Base-by-base conservation (phyloP, 306 rosid species). In the Myrica gale region DNA sequence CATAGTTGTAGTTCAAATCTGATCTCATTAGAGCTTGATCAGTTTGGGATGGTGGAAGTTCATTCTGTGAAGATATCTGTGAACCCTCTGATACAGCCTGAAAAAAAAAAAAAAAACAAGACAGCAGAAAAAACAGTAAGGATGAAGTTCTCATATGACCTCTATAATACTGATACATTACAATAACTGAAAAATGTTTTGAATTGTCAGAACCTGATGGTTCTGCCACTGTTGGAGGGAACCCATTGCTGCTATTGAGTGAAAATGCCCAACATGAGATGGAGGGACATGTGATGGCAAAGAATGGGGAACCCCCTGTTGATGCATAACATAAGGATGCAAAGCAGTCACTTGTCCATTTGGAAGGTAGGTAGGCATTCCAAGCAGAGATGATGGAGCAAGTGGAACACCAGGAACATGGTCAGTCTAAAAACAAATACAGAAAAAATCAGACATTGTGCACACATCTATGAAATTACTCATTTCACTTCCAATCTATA, bases 291-390 rank as follows among this genome's bases (percentile, higher is more conserved):
- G 97, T 16, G 97, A 76, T 74, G 87, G 83, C 80, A 94, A 87
- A 54, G 97, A 87, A 72, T 89, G 89, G 68, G 94, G 88, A 67
- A 82, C 89, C 50, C 90, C 98, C 68, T 91, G 98, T 78, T 92
- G 97, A 82, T 95, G 98, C 92, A 96, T 79, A 70, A 92, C 85
- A 87, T 87, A 89, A 15, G 97, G 97, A 80, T 92, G 98, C 81
- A 96, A 72, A 69, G 93, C 86, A 75, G 97, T 76, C 82, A 90
- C 82, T 83, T 90, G 98, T 76, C 97, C 93, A 75, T 91, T 90
- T 39, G 98, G 92, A 61, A 96, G 90, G 78, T 88, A 96, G n/a
- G 98, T 80, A 76, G 97, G 90, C 83, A 91, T 88, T 84, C 96
- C 97, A 51, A 90, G 88, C 41, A 94, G 79, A 79, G 99, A 89